Evolutionary conservation across 2,329 filamentous ascomycete genomes (phyloP), one percentile per base, ranked within the genome.

Genomic region (Sporothrix schenckii): DNA sequence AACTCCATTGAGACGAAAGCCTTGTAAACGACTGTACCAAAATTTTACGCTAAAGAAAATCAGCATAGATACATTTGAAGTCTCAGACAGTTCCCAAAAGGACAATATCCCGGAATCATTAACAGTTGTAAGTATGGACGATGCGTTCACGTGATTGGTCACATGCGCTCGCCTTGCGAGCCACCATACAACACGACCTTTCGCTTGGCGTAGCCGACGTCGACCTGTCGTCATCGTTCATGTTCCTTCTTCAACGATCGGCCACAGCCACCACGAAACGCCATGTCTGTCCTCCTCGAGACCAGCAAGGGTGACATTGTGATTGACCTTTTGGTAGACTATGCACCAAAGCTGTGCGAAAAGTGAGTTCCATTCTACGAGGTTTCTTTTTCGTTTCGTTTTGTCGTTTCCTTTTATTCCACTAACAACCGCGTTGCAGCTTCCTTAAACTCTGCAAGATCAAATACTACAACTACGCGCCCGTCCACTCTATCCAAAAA

Each of bases 391-490:
- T 47, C 21, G 44, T 50, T 34, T 1, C 7, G 0, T 19, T 10
- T 27, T 14, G 24, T 10, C 24, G 5, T 27, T 3, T 11, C 3
- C 49, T 7, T 34, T 9, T 4, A 0, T 7, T 4, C 11, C n/a
- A 19, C 67, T 24, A 39, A 63, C 41, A 5, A 34, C 7, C 5
- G 1, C 77, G 83, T 83, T 85, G 83, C 80, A 96, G 93, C 86
- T 98, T 99, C 80, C 84, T 99, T 70, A 98, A 99, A 86, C 92
- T 99, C 76, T 97, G 95, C 88, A 98, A 98, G 83, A 85, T 93
- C 81, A 99, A 97, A 83, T 99, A 98, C 83, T 99, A 97, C 88
- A 98, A 98, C 83, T 98, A 96, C 80, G 90, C 93, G 6, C 95
- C 94, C 34, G 83, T 98, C 69, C 92, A 97, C 82, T 93, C 91